Percentiles rank a stretch among this genome's conserved stretches.
Evolutionary conservation across 2,329 filamentous ascomycete species (phyloP).

Genomic region (Myriosclerotinia scirpicola): DNA sequence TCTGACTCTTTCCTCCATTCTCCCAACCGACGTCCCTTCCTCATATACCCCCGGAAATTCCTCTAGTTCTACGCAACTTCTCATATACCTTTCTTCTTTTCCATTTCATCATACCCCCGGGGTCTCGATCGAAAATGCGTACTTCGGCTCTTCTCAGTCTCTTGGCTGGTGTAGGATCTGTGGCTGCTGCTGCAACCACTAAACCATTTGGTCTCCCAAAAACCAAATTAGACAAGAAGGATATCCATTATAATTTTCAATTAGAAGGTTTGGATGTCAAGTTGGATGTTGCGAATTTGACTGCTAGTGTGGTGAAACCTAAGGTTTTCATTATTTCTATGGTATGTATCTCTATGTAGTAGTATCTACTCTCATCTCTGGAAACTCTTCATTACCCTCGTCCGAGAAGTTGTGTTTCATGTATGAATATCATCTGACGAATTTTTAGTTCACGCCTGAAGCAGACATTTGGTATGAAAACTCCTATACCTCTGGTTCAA

Average conservation of each 20-base stretch:
- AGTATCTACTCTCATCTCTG: neutral
- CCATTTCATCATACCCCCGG: neutral
- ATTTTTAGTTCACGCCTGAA: conserved; percentile 58
- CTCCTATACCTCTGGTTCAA: conserved; percentile 45
- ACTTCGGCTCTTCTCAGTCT: conserved; percentile 19
- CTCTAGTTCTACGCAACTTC: too few species aligned
- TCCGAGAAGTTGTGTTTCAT: neutral
- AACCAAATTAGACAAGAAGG: conserved; percentile 10
- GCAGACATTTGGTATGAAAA: conserved; percentile 61
- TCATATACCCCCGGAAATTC: neutral
- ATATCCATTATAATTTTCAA: conserved; percentile 16
- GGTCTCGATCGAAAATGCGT: conserved; percentile 14
- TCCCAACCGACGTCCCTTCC: neutral
- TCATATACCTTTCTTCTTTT: neutral
- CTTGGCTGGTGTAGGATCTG: conserved; percentile 17
- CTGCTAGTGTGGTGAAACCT: conserved; percentile 40
- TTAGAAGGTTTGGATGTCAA: neutral
- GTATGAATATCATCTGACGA: neutral
- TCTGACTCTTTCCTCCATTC: neutral
- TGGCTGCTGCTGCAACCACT: conserved; percentile 14
- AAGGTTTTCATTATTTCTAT: conserved; percentile 64
- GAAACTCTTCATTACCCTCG: neutral
- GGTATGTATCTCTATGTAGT: conserved; percentile 45
- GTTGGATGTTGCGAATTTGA: conserved; percentile 1
- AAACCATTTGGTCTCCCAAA: conserved; percentile 15